Conservation (phyloP, 2,329 filamentous ascomycete genomes). For the Bipolaris gigantea region DNA sequence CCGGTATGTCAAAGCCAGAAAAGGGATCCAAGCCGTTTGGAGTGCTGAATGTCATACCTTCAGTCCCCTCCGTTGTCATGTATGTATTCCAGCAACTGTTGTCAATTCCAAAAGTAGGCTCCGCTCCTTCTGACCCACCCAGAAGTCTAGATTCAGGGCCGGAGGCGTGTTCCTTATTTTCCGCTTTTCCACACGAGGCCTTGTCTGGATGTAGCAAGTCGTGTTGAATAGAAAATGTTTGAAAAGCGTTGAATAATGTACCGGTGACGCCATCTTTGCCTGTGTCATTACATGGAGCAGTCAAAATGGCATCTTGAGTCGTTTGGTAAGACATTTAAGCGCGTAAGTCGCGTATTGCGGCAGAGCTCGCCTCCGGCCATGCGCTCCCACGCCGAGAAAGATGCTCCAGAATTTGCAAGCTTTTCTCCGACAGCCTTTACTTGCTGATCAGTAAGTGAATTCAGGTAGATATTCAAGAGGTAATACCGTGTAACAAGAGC, state of each 20-base stretch:
- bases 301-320: background rate
- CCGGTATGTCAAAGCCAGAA: slow-evolving; percentile 42
- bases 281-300: background rate
- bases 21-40: slow-evolving; percentile 30
- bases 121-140: background rate
- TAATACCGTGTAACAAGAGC: slow-evolving; percentile 47
- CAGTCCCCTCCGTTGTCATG: slow-evolving; percentile 3
- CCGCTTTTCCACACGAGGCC: background rate
- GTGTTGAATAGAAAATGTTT: background rate
- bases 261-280: background rate
- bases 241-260: background rate
- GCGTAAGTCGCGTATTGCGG: slow-evolving; percentile 30
- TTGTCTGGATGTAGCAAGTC: background rate
- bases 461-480: background rate
- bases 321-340: slow-evolving; percentile 14
- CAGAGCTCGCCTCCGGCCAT: slow-evolving; percentile 37
- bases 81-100: slow-evolving; percentile 15
- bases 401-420: slow-evolving; percentile 30
- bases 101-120: background rate
- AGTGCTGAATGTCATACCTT: background rate
- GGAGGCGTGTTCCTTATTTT: background rate
- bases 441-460: slow-evolving; percentile 5
- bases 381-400: slow-evolving; percentile 30
- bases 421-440: slow-evolving; percentile 29
- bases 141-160: background rate